These are phyloP conservation scores for Leccinum glutinopallens DNA, from an alignment of 1,284 basidiomycete genomes.

Conservation along the genomic window DNA sequence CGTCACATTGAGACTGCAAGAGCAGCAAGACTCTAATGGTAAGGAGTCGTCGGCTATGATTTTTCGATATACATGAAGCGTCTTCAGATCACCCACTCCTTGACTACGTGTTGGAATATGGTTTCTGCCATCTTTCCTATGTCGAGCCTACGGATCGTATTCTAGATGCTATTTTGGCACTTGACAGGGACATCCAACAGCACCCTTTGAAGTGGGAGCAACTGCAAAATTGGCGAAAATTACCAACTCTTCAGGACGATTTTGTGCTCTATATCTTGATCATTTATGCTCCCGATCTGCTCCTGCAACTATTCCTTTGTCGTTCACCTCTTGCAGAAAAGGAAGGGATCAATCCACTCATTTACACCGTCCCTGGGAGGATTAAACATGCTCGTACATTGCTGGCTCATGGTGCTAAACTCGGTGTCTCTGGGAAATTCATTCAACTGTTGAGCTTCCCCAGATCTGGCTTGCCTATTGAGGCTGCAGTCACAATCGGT, in stretches of 20 bases:
- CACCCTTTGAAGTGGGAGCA: not conserved
- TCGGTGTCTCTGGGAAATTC: not conserved
- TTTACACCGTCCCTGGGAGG: not conserved
- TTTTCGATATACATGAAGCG: not conserved
- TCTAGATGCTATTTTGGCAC: not conserved
- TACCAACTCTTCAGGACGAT: not conserved
- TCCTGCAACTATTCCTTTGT: constrained; percentile 3
- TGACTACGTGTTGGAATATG: not conserved
- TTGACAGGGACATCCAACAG: not conserved
- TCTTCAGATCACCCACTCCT: not conserved
- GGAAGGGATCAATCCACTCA: constrained; percentile 17
- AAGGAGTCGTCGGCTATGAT: not conserved
- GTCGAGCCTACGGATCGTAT: not conserved
- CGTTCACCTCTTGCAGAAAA: not conserved
- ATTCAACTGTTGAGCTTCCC: not conserved
- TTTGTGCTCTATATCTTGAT: constrained; percentile 13
- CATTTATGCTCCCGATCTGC: not conserved
- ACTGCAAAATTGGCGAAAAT: not conserved
- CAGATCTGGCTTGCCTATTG: not conserved
- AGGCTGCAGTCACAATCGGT: not conserved
- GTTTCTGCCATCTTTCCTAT: not conserved
- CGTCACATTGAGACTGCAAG: not conserved
- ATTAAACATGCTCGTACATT: constrained; percentile 11
- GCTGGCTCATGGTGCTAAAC: constrained; percentile 1
- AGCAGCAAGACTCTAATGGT: not conserved